phyloP scores from a whole-genome alignment of 768 basidiomycete species.

The Pleurotus pulmonarius region DNA sequence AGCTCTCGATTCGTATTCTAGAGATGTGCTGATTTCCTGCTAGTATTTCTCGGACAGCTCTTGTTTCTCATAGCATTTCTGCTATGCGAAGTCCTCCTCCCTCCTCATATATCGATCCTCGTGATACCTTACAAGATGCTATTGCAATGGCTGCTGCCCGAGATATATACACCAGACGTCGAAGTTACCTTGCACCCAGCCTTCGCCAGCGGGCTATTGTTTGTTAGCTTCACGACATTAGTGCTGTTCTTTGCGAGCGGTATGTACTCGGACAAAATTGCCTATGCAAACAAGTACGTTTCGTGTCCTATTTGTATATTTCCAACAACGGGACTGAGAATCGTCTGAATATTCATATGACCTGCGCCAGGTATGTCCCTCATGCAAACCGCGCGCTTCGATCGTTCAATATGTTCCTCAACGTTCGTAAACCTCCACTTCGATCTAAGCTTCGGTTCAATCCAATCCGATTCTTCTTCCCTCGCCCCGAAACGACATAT shows the following conservation, averaged over 20 bases:
- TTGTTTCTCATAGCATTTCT: slow-evolving; percentile 67
- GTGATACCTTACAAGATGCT: slow-evolving; percentile 54
- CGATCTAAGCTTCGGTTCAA: slow-evolving; percentile 54
- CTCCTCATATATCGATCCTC: slow-evolving; percentile 58
- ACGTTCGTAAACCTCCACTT: slow-evolving; percentile 80
- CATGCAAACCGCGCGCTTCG: slow-evolving; percentile 91
- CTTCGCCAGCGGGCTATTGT: slow-evolving; percentile 72
- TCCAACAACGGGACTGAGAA: too few relatives aligned
- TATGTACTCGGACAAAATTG: slow-evolving; percentile 94
- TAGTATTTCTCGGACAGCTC: slow-evolving; percentile 77
- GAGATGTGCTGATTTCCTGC: not conserved
- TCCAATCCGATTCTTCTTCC: slow-evolving; percentile 57
- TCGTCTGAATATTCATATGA: not conserved
- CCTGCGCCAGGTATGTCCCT: slow-evolving; percentile 76
- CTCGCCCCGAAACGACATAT: slow-evolving; percentile 29
- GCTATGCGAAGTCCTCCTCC: slow-evolving; percentile 69
- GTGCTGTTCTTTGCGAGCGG: slow-evolving; percentile 95
- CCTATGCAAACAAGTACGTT: slow-evolving; percentile 89
- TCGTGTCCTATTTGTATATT: not conserved
- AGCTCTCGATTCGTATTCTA: not conserved
- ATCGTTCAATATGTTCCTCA: slow-evolving; percentile 95
- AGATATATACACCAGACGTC: slow-evolving; percentile 37
- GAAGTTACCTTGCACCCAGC: slow-evolving; percentile 63
- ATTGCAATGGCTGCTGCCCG: slow-evolving; percentile 50
- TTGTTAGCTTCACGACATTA: slow-evolving; percentile 87